Conservation (phyloP, 306 rosid species). For the Pachyrhizus erosus region DNA sequence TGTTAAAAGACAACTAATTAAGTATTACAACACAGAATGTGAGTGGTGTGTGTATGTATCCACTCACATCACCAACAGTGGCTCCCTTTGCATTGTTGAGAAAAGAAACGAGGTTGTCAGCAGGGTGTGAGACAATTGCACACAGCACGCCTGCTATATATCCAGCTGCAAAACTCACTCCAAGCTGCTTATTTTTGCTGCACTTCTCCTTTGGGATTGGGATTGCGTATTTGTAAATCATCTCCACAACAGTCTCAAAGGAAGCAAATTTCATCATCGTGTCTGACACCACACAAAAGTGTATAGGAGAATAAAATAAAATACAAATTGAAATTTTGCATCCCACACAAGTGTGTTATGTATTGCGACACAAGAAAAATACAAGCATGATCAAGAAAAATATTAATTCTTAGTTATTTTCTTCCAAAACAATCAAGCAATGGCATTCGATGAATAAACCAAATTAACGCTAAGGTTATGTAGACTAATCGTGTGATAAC, state of each 20-base stretch:
- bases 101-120: constrained; percentile 84
- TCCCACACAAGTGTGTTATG: background rate
- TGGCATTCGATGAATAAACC: background rate
- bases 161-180: constrained; percentile 79
- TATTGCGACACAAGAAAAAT: background rate
- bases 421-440: background rate
- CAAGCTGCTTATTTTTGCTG: constrained; percentile 70
- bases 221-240: constrained; percentile 63
- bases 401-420: background rate
- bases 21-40: constrained; percentile 15
- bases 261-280: constrained; percentile 90
- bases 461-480: background rate
- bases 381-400: background rate
- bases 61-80: constrained; percentile 76
- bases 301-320: background rate
- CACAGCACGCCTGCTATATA: constrained; percentile 75
- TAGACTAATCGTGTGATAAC: constrained; percentile 3
- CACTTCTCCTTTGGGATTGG: constrained; percentile 71
- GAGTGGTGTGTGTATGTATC: background rate
- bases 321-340: background rate
- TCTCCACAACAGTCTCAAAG: constrained; percentile 73
- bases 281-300: constrained; percentile 47
- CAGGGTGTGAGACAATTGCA: constrained; percentile 79
- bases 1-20: background rate
- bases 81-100: constrained; percentile 87